Evolutionary conservation across 495 filamentous ascomycete species (phyloP).

Genomic region (Echria macrotheca): DNA sequence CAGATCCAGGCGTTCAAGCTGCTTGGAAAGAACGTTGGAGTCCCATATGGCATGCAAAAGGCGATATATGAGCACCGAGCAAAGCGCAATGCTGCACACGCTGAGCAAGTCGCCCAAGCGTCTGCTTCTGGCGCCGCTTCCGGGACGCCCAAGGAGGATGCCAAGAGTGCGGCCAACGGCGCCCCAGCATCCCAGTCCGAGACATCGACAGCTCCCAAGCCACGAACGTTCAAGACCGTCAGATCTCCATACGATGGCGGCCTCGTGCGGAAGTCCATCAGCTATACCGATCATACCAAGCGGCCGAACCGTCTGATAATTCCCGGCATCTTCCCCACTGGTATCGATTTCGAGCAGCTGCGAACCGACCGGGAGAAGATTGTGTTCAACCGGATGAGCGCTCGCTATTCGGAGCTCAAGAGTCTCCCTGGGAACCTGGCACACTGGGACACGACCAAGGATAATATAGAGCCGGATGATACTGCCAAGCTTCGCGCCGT

Average conservation of each 20-base stretch:
- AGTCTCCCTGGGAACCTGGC: slow-evolving; percentile 73
- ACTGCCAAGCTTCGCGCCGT: slow-evolving; percentile 81
- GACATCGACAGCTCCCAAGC: slow-evolving; percentile 23
- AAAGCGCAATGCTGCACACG: slow-evolving; percentile 51
- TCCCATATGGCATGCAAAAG: slow-evolving; percentile 68
- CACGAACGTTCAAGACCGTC: slow-evolving; percentile 48
- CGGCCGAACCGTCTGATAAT: slow-evolving; percentile 70
- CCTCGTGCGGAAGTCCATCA: slow-evolving; percentile 54
- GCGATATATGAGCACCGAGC: slow-evolving; percentile 69
- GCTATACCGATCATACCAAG: slow-evolving; percentile 69
- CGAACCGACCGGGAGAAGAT: slow-evolving; percentile 81
- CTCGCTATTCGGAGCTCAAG: slow-evolving; percentile 77
- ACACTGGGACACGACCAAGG: slow-evolving; percentile 74
- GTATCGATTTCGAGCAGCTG: slow-evolving; percentile 77
- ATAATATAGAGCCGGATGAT: slow-evolving; percentile 67
- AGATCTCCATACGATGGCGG: slow-evolving; percentile 58
- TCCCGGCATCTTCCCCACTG: slow-evolving; percentile 79
- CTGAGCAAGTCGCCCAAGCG: slow-evolving; percentile 43
- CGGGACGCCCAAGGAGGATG: slow-evolving; percentile 47
- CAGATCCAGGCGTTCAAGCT: slow-evolving; percentile 82
- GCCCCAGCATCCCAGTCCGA: slow-evolving; percentile 27
- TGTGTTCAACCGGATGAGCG: slow-evolving; percentile 80
- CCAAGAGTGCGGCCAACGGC: slow-evolving; percentile 30
- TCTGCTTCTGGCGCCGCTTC: slow-evolving; percentile 42
- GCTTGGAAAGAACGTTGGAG: slow-evolving; percentile 71